Evolutionary conservation across 495 filamentous ascomycete species (phyloP).

Genomic region (Penicillium verhagenii): DNA sequence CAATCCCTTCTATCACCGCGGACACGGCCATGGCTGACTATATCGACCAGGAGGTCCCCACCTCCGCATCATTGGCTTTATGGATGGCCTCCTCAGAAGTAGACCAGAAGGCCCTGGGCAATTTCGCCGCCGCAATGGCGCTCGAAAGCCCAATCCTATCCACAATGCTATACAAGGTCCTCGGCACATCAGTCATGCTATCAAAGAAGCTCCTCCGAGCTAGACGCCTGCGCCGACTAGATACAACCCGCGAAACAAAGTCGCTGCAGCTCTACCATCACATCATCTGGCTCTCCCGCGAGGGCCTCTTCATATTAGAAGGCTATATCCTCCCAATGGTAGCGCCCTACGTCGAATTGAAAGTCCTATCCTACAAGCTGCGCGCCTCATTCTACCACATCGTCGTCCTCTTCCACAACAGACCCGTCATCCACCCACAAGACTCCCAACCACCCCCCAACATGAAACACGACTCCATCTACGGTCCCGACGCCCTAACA

Average conservation of each 20-base stretch:
- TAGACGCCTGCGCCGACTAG: constrained; percentile 77
- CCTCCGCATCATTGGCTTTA: constrained; percentile 28
- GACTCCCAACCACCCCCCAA: constrained; percentile 36
- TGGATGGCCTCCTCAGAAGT: constrained; percentile 95
- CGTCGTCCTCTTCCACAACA: constrained; percentile 93
- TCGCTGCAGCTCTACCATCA: constrained; percentile 81
- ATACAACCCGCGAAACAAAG: constrained; percentile 74
- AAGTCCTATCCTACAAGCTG: constrained; percentile 87
- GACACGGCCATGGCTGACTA: constrained; percentile 25
- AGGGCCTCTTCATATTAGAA: constrained; percentile 84
- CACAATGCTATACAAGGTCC: constrained; percentile 79
- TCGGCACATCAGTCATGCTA: constrained; percentile 87
- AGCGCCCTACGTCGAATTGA: constrained; percentile 66
- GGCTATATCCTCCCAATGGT: constrained; percentile 83
- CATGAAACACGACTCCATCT: constrained; percentile 30
- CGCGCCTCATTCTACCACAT: constrained; percentile 94
- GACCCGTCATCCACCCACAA: constrained; percentile 53
- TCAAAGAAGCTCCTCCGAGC: constrained; percentile 81
- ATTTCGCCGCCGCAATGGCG: constrained; percentile 73
- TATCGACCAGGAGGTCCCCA: constrained; percentile 12
- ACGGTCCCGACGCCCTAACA: constrained; percentile 18
- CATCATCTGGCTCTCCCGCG: constrained; percentile 93
- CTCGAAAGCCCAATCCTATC: constrained; percentile 73
- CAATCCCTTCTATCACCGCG: background rate
- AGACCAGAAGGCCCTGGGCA: constrained; percentile 92